These are phyloP conservation scores for Tolypocladium inflatum DNA, from an alignment of 2,329 filamentous ascomycete species.

Conservation along the genomic window DNA sequence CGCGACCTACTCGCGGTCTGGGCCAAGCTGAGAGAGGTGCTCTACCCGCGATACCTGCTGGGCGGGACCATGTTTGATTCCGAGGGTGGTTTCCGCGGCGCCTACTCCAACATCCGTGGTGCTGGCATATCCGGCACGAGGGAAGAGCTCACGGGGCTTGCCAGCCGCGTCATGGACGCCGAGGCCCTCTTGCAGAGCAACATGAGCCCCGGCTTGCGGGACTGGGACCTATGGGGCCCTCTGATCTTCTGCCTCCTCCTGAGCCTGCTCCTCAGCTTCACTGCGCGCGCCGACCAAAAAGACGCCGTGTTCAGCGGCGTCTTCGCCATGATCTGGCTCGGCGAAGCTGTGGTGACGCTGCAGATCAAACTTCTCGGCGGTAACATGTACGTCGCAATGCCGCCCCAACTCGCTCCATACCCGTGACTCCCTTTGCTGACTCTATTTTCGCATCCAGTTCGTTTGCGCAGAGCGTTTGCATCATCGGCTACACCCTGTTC, in stretches of 20 bases:
- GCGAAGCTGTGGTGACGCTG: conserved; percentile 90
- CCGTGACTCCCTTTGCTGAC: conserved; percentile 6
- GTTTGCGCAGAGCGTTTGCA: conserved; percentile 94
- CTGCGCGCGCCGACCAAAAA: conserved; percentile 69
- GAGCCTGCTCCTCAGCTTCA: conserved; percentile 78
- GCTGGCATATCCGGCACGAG: conserved; percentile 49
- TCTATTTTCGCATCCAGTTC: conserved; percentile 50
- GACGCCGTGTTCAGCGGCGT: conserved; percentile 90
- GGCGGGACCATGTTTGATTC: conserved; percentile 55
- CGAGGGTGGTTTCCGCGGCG: conserved; percentile 44
- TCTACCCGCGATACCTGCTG: conserved; percentile 91
- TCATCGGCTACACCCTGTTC: conserved; percentile 97
- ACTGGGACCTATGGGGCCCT: conserved; percentile 98
- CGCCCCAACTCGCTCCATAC: not conserved
- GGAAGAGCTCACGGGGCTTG: conserved; percentile 52
- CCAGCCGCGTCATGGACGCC: conserved; percentile 54
- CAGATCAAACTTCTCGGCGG: conserved; percentile 95
- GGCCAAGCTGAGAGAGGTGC: conserved; percentile 96
- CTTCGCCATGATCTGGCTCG: conserved; percentile 94
- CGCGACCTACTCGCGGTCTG: conserved; percentile 88
- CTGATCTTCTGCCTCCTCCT: conserved; percentile 87
- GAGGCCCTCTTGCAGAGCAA: conserved; percentile 52
- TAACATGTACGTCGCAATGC: conserved; percentile 67
- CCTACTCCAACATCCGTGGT: conserved; percentile 51
- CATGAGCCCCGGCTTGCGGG: conserved; percentile 83